These are phyloP conservation scores for Penicillium sp. DNA, from an alignment of 2,329 filamentous ascomycete species.

Conservation along the genomic window DNA sequence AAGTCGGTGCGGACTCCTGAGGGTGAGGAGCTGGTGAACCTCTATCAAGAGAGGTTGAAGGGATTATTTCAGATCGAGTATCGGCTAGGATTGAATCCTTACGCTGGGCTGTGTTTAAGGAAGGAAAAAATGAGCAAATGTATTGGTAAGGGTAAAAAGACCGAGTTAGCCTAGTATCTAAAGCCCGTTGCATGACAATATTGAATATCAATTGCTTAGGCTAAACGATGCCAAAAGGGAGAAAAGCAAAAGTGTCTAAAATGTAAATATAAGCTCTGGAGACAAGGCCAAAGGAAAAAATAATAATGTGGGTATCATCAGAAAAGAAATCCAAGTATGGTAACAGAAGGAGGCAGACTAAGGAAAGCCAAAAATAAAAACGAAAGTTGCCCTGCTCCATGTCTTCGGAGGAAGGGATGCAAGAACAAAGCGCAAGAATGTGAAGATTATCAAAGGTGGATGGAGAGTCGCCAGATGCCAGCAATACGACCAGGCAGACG, in stretches of 20 bases:
- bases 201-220: not conserved
- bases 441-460: constrained; percentile 8
- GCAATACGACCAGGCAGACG: not conserved
- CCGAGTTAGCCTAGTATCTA: not conserved
- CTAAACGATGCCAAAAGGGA: not conserved
- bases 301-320: constrained; percentile 39
- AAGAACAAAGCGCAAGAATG: constrained; percentile 7
- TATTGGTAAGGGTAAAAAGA: not conserved
- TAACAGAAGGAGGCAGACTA: constrained; percentile 11
- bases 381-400: constrained; percentile 1
- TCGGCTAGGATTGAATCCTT: not conserved
- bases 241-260: constrained; percentile 2
- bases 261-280: constrained; percentile 13
- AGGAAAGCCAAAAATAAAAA: constrained; percentile 6
- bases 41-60: constrained; percentile 20
- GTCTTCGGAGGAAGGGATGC: constrained; percentile 11
- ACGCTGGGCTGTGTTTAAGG: not conserved
- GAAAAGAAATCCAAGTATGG: constrained; percentile 21
- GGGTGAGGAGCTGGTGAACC: constrained; percentile 13
- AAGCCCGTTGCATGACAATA: not conserved
- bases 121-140: not conserved
- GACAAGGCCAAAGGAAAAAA: constrained; percentile 16
- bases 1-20: constrained; percentile 28
- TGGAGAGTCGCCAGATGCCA: not conserved
- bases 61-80: not conserved